Conservation (phyloP, 2,329 filamentous ascomycete genomes). For the Colletotrichum sp. region DNA sequence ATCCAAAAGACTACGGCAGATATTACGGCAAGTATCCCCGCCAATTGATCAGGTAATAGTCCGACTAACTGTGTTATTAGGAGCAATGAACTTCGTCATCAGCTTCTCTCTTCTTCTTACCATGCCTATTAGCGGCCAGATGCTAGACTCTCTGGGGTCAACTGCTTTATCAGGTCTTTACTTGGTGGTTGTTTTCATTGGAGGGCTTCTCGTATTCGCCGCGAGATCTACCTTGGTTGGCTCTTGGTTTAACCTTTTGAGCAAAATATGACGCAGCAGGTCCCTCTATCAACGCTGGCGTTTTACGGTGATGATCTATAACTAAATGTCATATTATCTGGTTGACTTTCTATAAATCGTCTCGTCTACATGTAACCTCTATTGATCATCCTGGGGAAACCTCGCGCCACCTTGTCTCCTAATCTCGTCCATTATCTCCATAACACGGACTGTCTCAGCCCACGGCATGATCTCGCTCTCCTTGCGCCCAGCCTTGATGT, state of each 20-base stretch:
- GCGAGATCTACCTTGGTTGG: slow-evolving; percentile 20
- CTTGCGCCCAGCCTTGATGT: slow-evolving; percentile 39
- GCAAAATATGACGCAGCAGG: not conserved
- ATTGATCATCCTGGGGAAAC: slow-evolving; percentile 29
- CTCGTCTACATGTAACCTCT: not conserved
- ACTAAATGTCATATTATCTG: not conserved
- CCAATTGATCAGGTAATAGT: not conserved
- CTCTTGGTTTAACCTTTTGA: not conserved
- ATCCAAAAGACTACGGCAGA: slow-evolving; percentile 46
- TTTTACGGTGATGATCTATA: not conserved
- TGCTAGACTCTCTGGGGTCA: slow-evolving; percentile 48
- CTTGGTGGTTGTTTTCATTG: slow-evolving; percentile 42
- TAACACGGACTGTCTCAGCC: slow-evolving; percentile 48
- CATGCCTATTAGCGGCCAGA: slow-evolving; percentile 47
- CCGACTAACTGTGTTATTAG: not conserved
- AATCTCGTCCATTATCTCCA: slow-evolving; percentile 53
- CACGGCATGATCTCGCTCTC: slow-evolving; percentile 49
- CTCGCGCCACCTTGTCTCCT: slow-evolving; percentile 34
- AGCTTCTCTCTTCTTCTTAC: slow-evolving; percentile 49
- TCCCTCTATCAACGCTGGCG: not conserved
- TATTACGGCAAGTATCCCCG: not conserved
- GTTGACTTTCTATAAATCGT: not conserved
- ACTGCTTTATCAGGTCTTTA: slow-evolving; percentile 49
- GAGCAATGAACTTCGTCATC: slow-evolving; percentile 48
- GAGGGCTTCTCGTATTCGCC: slow-evolving; percentile 31